Conservation (phyloP, 2,329 filamentous ascomycete species). For the Aureobasidium vineae region DNA sequence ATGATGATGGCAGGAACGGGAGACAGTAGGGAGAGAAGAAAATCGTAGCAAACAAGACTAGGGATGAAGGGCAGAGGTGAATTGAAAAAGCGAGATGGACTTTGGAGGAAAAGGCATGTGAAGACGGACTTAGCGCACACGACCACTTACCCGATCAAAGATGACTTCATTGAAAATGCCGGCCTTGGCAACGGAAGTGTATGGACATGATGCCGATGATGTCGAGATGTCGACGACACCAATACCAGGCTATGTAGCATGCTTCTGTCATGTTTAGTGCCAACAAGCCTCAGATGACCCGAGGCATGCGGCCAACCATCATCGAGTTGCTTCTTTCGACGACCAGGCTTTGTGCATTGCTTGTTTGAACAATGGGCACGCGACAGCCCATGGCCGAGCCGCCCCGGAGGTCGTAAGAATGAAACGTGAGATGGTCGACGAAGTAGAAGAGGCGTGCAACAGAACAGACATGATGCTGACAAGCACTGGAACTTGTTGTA, state of each 20-base stretch:
- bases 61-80: neutral
- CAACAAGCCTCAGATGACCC: neutral
- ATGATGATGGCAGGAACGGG: neutral
- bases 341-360: neutral
- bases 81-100: neutral
- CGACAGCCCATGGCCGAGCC: neutral
- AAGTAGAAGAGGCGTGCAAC: no score
- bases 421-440: neutral
- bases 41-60: neutral
- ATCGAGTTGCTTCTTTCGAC: neutral
- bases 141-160: constrained; percentile 16
- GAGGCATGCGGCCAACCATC: neutral
- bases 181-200: constrained; percentile 9
- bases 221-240: neutral
- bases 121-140: constrained; percentile 22
- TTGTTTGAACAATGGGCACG: constrained; percentile 7
- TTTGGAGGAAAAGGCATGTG: constrained; percentile 22
- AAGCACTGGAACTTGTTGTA: neutral
- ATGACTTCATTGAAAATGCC: constrained; percentile 11
- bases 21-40: neutral
- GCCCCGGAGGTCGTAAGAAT: neutral
- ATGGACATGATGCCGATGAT: constrained; percentile 1
- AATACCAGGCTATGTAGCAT: neutral
- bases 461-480: neutral
- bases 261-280: neutral